These are phyloP conservation scores for Aspergillus unguis DNA, from an alignment of 2,329 filamentous ascomycete genomes.

Conservation along the genomic window DNA sequence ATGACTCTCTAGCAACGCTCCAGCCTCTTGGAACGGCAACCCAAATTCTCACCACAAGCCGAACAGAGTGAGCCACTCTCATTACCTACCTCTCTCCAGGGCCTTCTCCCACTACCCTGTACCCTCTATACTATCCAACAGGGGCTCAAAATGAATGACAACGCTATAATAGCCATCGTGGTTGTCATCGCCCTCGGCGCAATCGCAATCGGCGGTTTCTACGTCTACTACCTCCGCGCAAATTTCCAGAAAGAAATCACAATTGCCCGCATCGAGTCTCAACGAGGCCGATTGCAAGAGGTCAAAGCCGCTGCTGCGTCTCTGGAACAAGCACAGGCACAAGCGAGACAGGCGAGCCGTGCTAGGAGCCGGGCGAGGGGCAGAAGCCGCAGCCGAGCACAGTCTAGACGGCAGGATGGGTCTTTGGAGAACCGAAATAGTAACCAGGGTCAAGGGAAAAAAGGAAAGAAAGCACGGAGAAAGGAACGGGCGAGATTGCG, in stretches of 20 bases:
- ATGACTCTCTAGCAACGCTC: background rate
- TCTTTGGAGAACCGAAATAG: background rate
- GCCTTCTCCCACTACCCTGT: background rate
- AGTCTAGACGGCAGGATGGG: background rate
- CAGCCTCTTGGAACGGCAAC: no score
- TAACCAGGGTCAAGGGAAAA: background rate
- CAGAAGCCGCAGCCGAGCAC: background rate
- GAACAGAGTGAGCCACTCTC: background rate
- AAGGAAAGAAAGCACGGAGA: background rate
- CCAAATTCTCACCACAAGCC: no score
- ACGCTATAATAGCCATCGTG: constrained; percentile 8
- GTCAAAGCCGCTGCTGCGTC: background rate
- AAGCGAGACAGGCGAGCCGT: background rate
- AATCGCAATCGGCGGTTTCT: background rate
- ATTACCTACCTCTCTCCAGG: background rate
- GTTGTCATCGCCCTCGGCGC: constrained; percentile 8
- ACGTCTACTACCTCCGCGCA: background rate
- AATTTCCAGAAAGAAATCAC: background rate
- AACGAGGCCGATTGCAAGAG: background rate
- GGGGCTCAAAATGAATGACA: constrained; percentile 3
- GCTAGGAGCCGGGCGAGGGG: background rate
- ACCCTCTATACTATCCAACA: background rate
- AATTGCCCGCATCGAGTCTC: background rate
- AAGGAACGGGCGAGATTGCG: no score
- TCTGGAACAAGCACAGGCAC: background rate